Base-by-base conservation (phyloP, 75 land plant genomes). In the Picea glauca region DNA sequence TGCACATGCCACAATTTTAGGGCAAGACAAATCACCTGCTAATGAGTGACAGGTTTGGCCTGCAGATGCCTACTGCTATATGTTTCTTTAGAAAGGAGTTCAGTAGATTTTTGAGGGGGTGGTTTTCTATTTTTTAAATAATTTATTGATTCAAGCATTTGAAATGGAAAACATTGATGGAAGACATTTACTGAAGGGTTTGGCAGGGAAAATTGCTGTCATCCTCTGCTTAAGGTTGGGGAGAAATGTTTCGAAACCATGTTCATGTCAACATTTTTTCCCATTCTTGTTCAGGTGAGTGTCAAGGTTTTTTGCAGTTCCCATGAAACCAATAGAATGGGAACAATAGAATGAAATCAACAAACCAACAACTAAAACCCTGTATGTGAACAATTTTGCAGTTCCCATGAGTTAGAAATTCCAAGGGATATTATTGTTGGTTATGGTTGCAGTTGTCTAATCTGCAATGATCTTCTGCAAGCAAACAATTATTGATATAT, bases 1-100 rank as follows among this genome's bases (percentile, higher is more conserved):
- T n/a, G 73, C 73, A 40, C 73, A 70, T 70, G 73, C 73, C 54
- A 70, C 26, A 8, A 35, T 70, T 70, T 70, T 70, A 70, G 46
- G 73, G 73, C 21, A 70, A 70, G 13, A 7, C 54, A 7, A 70
- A n/a, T 18, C 73, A 40, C n/a, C 54, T 40, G 46, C 50, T 70
- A 43, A 43, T 70, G 43, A 40, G 23, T n/a, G 46, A 70, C 54
- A 43, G 46, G 54, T 70, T 70, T 40, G 50, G 43, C 38, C 40
- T 15, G 40, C 43, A 40, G 50, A 38, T 40, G 20, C 11, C 54
- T 46, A 8, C 54, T 46, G 54, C 1, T 46, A 46, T 46, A 46
- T 32, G 17, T 33, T 66, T 17, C 0, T 33, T 1, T 33, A 66
- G 35, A 32, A 32, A 33, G 35, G 35, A 66, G 15, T 33, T 15